Evolutionary conservation across 345 rosid species (phyloP), one percentile per base, ranked within the genome.

Genomic region (Lepidium africanum): DNA sequence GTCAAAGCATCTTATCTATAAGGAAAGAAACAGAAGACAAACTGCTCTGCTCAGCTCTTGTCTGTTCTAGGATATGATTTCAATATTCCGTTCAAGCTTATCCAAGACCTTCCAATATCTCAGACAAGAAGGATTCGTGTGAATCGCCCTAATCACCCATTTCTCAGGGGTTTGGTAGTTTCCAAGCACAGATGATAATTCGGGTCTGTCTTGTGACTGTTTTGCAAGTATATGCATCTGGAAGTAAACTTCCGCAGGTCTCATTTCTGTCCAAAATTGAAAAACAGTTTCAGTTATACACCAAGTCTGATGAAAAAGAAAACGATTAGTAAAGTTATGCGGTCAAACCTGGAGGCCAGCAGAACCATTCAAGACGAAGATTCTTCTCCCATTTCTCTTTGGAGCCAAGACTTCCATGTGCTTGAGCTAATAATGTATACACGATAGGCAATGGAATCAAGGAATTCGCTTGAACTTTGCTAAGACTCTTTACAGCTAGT

Each of bases 181-280:
- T 65, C 77, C 92, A 54, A 87, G 77, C 40, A 59, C 67, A 36
- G 83, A 77, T 16, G 75, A 57, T n/a, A 80, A 21, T 69, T 79
- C 76, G 0, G 70, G 45, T 39, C 67, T 78, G 46, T 67, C 70
- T 64, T 80, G 72, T 7, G 77, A 69, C 67, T 78, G 78, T 60
- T 60, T 77, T 62, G 95, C 91, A 62, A 91, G 96, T 76, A 89
- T 75, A 83, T 91, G 96, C 96, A 94, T 94, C 82, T 87, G 96
- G 58, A 94, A 83, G 71, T 78, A 87, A 33, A 89, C 87, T 69
- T 94, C 97, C 37, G 97, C 96, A 15, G 92, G 95, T 65, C 91
- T 86, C 89, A 83, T 86, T 75, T 89, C 99, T 93, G 87, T 53
- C 37, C 53, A 70, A 57, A 25, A 75, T 42, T 12, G 3, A 9